Conservation (phyloP, 805 yeast species). For the Barnettozyma pratensis region DNA sequence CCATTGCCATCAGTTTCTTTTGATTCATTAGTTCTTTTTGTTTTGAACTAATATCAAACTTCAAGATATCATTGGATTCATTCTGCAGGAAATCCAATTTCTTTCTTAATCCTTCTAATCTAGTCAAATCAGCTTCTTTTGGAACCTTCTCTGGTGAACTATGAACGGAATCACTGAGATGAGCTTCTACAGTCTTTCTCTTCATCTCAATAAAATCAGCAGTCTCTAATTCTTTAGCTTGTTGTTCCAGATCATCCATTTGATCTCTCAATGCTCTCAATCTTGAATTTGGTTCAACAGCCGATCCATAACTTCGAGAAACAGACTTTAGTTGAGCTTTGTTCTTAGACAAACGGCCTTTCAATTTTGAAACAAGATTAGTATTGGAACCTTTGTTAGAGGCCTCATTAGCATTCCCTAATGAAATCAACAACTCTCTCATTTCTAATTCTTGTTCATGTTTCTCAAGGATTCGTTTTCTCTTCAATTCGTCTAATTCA, state of each 20-base stretch:
- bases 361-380: slow-evolving; percentile 32
- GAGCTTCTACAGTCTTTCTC: slow-evolving; percentile 11
- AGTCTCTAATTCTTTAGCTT: slow-evolving; percentile 83
- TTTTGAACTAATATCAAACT: slow-evolving; percentile 47
- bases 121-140: slow-evolving; percentile 49
- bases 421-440: slow-evolving; percentile 62
- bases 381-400: slow-evolving; percentile 28
- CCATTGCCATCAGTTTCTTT: slow-evolving; percentile 63
- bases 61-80: slow-evolving; percentile 73
- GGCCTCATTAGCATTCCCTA: slow-evolving; percentile 41
- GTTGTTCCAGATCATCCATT: slow-evolving; percentile 79
- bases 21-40: slow-evolving; percentile 52
- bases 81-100: slow-evolving; percentile 59
- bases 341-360: slow-evolving; percentile 35
- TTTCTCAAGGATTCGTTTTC: slow-evolving; percentile 52
- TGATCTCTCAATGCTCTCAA: slow-evolving; percentile 69
- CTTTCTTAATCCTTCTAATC: slow-evolving; percentile 49
- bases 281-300: slow-evolving; percentile 72
- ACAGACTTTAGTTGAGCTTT: slow-evolving; percentile 38
- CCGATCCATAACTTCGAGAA: slow-evolving; percentile 41
- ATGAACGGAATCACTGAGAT: slow-evolving; percentile 18
- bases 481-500: slow-evolving; percentile 60
- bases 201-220: slow-evolving; percentile 63
- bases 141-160: slow-evolving; percentile 29
- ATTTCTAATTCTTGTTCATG: slow-evolving; percentile 74